phyloP scores from a whole-genome alignment of 2,329 filamentous ascomycete genomes.

The Ophiocordyceps unilateralis region DNA sequence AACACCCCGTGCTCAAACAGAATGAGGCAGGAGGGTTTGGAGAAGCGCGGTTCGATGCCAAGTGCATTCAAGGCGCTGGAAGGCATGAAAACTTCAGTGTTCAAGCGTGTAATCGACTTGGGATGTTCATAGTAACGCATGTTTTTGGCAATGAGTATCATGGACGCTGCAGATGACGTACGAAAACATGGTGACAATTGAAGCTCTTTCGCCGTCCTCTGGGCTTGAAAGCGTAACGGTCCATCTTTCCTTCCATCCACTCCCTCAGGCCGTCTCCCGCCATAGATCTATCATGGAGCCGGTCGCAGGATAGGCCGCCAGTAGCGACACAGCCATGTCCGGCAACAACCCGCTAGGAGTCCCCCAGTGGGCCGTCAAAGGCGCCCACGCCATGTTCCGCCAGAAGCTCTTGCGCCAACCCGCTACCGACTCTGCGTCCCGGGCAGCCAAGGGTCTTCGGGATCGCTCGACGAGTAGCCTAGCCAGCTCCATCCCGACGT shows the following conservation, averaged over 20 bases:
- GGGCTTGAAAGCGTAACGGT: no score
- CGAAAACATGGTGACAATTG: no score
- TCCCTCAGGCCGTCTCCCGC: slow-evolving; percentile 17
- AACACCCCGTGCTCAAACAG: no score
- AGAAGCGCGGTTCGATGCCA: no score
- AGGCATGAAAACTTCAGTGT: no score
- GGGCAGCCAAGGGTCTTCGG: slow-evolving; percentile 14
- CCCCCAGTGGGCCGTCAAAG: slow-evolving; percentile 74
- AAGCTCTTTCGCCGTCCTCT: not conserved
- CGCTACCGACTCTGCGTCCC: slow-evolving; percentile 23
- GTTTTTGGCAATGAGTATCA: no score
- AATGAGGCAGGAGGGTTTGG: no score
- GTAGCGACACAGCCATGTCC: slow-evolving; percentile 21
- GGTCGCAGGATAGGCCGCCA: slow-evolving; percentile 26
- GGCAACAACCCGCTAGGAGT: slow-evolving; percentile 39
- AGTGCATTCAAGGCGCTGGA: no score
- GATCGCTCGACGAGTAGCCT: slow-evolving; percentile 36
- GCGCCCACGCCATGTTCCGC: slow-evolving; percentile 60
- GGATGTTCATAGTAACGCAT: no score
- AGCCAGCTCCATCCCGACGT: slow-evolving; percentile 60
- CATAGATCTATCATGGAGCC: slow-evolving; percentile 29
- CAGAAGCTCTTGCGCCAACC: slow-evolving; percentile 50
- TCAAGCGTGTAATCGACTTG: no score
- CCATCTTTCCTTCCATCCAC: not conserved
- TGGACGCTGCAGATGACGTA: no score